Percentiles rank a stretch among this genome's conserved stretches.
Conservation (phyloP, 2,329 filamentous ascomycete species). For the Tympanopsis confertula region DNA sequence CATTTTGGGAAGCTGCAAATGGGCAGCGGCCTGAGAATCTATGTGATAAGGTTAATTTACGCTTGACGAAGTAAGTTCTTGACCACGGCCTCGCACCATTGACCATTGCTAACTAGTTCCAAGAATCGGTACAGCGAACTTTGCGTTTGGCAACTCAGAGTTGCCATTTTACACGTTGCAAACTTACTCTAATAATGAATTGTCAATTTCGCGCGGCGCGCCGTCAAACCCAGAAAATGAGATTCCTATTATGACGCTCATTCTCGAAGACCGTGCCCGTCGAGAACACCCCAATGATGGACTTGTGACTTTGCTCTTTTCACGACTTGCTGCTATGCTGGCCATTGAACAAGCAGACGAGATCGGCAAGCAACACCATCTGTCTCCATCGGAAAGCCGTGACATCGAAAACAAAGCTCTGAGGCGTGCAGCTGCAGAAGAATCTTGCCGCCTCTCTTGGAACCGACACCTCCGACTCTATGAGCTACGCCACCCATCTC, state of each 20-base stretch:
- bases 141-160: not conserved
- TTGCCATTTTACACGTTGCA: not conserved
- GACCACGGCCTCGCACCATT: not conserved
- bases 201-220: constrained; percentile 25
- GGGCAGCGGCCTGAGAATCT: constrained; percentile 21
- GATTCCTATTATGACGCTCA: constrained; percentile 27
- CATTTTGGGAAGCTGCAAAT: constrained; percentile 30
- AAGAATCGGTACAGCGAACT: not conserved
- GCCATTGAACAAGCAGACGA: constrained; percentile 30
- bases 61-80: constrained; percentile 21
- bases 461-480: constrained; percentile 15
- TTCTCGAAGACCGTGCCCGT: constrained; percentile 21
- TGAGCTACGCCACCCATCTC: not conserved
- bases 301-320: constrained; percentile 29
- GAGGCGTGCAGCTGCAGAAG: constrained; percentile 26
- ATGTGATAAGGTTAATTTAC: constrained; percentile 21
- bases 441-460: constrained; percentile 31
- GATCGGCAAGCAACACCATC: constrained; percentile 21
- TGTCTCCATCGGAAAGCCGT: constrained; percentile 23
- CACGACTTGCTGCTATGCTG: constrained; percentile 32
- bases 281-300: constrained; percentile 25
- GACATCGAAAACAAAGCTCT: constrained; percentile 29
- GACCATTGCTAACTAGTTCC: not conserved
- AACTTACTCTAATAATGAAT: not conserved
- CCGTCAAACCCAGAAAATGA: constrained; percentile 23